Base-by-base conservation (phyloP, 768 basidiomycete genomes). In the Russula dissimulans region DNA sequence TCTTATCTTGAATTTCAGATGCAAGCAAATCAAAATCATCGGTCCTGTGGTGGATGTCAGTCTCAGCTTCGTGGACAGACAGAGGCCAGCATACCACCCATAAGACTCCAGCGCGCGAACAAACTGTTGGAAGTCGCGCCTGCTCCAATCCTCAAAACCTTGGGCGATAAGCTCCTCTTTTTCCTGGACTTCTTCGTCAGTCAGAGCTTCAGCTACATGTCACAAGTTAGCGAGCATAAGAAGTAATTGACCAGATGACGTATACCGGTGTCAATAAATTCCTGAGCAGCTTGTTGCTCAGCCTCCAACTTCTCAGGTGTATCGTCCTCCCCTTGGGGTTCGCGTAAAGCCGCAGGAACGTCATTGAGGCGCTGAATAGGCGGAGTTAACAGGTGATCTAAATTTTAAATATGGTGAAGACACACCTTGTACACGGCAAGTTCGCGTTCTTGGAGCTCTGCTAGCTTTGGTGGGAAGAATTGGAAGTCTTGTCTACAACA, bases 51-150 rank as follows among this genome's bases (percentile, higher is more conserved):
- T 29, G 29, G 14, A 32, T n/a, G 22, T 56, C 34, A 59, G 22
- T n/a, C 15, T 5, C 36, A 47, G 26, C 6, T 6, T 39, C 14
- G 14, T 34, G 18, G 38, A 42, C 29, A 47, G 36, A 39, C 49
- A 38, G 39, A 34, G 10, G 18, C 10, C 14, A 18, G 74, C 83
- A 14, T 60, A 89, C 88, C 91, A 90, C 61, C 95, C 95, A 68
- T 91, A 84, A 12, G 74, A 76, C 69, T 88, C 90, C n/a, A 85
- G 72, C 1, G 83, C 89, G 43, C 85, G 81, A 49, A 95, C 79
- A 68, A 98, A 89, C 67, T 89, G 89, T 68, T 94, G 93, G 77
- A 94, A 97, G 69, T 97, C 94, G 41, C 92, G 83, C 66, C 91
- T 81, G 70, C 86, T 89, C 95, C 95, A 97, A 65, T 88, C 84